Base-by-base conservation (phyloP, 1,139 yeast species). In the Yarrowia galli region DNA sequence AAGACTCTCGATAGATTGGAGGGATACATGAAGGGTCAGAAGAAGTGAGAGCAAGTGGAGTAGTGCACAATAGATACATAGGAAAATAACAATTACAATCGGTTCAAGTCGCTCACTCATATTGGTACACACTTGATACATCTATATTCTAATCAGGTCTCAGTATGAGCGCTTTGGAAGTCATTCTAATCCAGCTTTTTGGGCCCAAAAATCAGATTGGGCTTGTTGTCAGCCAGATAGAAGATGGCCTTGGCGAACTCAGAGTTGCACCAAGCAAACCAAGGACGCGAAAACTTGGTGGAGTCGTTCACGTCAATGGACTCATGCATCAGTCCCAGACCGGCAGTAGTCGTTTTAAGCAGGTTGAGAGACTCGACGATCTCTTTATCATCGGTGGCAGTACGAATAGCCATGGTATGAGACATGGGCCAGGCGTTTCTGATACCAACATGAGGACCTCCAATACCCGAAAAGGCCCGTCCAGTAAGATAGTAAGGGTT, bases 261-360 rank as follows among this genome's bases (percentile, higher is more conserved):
- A 0, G 96, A 87, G 75, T 92, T 92, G 73, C 97, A 91, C 97
- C 97, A 92, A 3, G 97, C 90, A 79, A 92, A 92, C 97, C 97
- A 92, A 1, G 93, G 84, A 69, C 97, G 80, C 0, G 96, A 89
- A 71, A 71, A 80, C 28, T 73, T 68, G 10, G 73, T 72, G 74
- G 77, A 89, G 12, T 76, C 74, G 72, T 88, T 84, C 3, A 91
- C 97, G 71, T 89, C 81, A 4, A 92, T 86, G 70, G 91, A 85
- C 78, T 92, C 97, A 75, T 92, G 97, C 87, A 92, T 88, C 69
- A 92, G 81, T 0, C 97, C 97, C 20, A 91, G 79, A 0, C 87
- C 88, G 1, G 84, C 91, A 0, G 97, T 91, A 9, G 86, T 84
- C 16, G 79, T 79, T 81, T 88, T 83, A 10, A 92, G 76, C 69